Base-by-base conservation (phyloP, 2,329 filamentous ascomycete species). In the Hymenoscyphus repandus region DNA sequence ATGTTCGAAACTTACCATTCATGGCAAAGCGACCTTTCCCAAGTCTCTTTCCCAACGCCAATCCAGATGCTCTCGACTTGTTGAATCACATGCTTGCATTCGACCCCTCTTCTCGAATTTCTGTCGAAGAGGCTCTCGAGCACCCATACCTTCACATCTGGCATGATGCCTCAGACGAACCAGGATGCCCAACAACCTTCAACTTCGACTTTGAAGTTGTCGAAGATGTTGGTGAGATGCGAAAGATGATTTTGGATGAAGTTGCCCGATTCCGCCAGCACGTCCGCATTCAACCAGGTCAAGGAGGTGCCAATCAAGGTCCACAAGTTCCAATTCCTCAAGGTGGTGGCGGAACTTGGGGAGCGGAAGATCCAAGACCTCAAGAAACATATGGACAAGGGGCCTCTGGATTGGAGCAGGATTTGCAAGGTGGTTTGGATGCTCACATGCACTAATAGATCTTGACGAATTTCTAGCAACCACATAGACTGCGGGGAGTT, bases 151-250 rank as follows among this genome's bases (percentile, higher is more conserved):
- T 99, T 50, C 83, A 92, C 66, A 96, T 99, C 74, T 65, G 93
- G 93, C 93, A 99, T 74, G 93, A 99, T 63, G 88, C 91, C 47
- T 91, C 88, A 3, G 93, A 99, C 71, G 93, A 99, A 75, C 93
- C 93, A 17, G 82, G 85, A 58, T 97, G 92, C 74, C 91, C 91
- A 0, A 88, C 86, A 13, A 91, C 90, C 15, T 99, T 99, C 72
- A 91, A 99, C 76, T 99, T 99, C 74, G 87, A 92, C 68, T 99
- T 99, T 66, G 93, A 99, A 70, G 85, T 96, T n/a, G 83, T 96
- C 36, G 92, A 99, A 47, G 93, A 97, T 40, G 90, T 99, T 17
- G 79, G 77, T 18, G 88, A 96, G 62, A 97, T 99, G 91, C 88
- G 93, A 68, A 85, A 85, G 71, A 95, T 96, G 89, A 99, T 99